phyloP scores from a whole-genome alignment of 2,329 filamentous ascomycete species.

The Tolypocladium tropicale region DNA sequence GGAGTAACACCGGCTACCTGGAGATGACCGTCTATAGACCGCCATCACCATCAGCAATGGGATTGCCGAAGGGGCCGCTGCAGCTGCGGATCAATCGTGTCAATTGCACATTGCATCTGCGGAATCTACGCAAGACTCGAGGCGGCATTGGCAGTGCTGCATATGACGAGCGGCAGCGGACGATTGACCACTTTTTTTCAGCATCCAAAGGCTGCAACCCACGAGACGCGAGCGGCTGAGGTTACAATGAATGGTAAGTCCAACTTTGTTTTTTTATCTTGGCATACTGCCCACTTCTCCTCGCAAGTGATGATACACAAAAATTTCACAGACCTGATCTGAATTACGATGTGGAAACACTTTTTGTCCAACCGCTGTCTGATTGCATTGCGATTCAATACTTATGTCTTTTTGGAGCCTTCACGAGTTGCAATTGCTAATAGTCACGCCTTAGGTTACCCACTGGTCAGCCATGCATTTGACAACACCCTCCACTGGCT shows the following conservation, averaged over 20 bases:
- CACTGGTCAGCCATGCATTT: background rate
- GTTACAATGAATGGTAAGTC: conserved; percentile 26
- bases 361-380: conserved; percentile 78
- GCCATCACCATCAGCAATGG: conserved; percentile 10
- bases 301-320: conserved; percentile 54
- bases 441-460: background rate
- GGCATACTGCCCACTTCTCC: conserved; percentile 3
- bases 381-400: conserved; percentile 24
- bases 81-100: conserved; percentile 42
- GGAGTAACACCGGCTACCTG: conserved; percentile 44
- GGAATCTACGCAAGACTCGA: conserved; percentile 64
- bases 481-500: background rate
- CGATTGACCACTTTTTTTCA: conserved; percentile 64
- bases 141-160: conserved; percentile 73
- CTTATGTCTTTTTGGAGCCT: background rate
- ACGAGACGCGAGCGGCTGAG: background rate
- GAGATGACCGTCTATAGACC: conserved; percentile 17
- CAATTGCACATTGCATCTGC: conserved; percentile 63
- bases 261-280: conserved; percentile 5
- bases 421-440: conserved; percentile 1
- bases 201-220: conserved; percentile 1
- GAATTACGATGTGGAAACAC: conserved; percentile 59
- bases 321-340: conserved; percentile 80
- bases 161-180: conserved; percentile 67
- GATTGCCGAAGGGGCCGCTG: conserved; percentile 20